Conservation (phyloP, 208 protist genomes). For the Acanthamoeba polyphaga region DNA sequence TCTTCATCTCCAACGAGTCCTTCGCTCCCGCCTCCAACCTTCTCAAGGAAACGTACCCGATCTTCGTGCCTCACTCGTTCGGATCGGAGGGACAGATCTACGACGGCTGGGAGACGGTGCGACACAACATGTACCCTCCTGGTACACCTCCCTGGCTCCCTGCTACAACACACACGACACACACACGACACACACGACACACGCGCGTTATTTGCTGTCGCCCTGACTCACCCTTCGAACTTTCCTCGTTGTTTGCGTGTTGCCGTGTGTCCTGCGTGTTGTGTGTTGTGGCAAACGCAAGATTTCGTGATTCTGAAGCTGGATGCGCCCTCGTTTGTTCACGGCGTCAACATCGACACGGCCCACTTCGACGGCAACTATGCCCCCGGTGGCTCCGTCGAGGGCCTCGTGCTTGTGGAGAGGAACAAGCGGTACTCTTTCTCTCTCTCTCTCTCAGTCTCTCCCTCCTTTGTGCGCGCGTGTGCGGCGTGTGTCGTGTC, state of each 20-base stretch:
- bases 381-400: constrained; percentile 4
- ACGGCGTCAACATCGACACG: constrained; percentile 70
- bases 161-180: not conserved
- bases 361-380: constrained; percentile 73
- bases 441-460: too few species aligned
- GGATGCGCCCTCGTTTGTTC: not conserved
- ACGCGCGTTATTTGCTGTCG: too few species aligned
- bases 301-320: constrained; percentile 32
- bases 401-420: not conserved
- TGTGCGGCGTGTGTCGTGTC: too few species aligned
- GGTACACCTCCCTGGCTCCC: not conserved
- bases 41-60: constrained; percentile 24
- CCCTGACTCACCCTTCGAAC: too few species aligned
- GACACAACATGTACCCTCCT: constrained; percentile 70
- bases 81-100: constrained; percentile 61
- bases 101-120: constrained; percentile 46
- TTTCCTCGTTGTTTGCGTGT: too few species aligned
- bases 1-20: constrained; percentile 69
- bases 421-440: not conserved
- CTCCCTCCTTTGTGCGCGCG: too few species aligned
- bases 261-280: too few species aligned
- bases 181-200: too few species aligned
- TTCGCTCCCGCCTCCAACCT: constrained; percentile 53
- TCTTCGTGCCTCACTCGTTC: constrained; percentile 56
- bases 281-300: not conserved